These are phyloP conservation scores for Suillus luteus DNA, from an alignment of 768 basidiomycete genomes.

Conservation along the genomic window DNA sequence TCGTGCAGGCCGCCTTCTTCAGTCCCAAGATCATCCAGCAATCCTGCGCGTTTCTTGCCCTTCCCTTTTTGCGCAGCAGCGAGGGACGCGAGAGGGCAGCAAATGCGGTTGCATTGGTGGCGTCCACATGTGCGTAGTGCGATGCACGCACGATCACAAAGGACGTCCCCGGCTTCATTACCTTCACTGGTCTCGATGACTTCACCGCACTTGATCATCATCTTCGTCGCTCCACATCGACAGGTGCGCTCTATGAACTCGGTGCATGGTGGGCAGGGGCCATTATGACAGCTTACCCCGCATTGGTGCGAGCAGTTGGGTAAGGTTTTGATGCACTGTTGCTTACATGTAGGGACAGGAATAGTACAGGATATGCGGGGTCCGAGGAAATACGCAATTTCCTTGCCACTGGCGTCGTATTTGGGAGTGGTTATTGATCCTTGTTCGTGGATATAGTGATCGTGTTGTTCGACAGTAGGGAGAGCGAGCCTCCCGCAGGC, in stretches of 20 bases:
- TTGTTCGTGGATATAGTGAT: neutral
- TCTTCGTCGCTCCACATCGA: slow-evolving; percentile 77
- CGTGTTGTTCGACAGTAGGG: slow-evolving; percentile 27
- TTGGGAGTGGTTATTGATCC: slow-evolving; percentile 13
- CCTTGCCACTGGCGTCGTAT: neutral
- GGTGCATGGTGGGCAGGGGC: slow-evolving; percentile 78
- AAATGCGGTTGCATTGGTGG: slow-evolving; percentile 82
- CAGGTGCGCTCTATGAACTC: slow-evolving; percentile 75
- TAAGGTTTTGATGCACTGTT: slow-evolving; percentile 65
- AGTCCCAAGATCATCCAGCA: slow-evolving; percentile 44
- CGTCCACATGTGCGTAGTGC: slow-evolving; percentile 81
- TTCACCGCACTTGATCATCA: slow-evolving; percentile 48
- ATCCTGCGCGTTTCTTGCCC: slow-evolving; percentile 54
- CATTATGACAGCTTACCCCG: slow-evolving; percentile 67
- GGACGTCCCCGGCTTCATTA: slow-evolving; percentile 59
- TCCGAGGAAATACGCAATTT: slow-evolving; percentile 33
- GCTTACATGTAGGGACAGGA: slow-evolving; percentile 79
- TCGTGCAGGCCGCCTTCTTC: slow-evolving; percentile 75
- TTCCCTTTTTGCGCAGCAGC: slow-evolving; percentile 55
- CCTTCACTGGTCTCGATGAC: slow-evolving; percentile 37
- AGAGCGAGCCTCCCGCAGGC: slow-evolving; percentile 77
- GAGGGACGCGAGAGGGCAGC: slow-evolving; percentile 84
- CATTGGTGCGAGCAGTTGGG: slow-evolving; percentile 77
- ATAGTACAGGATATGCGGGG: slow-evolving; percentile 61
- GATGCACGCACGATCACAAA: slow-evolving; percentile 80